Evolutionary conservation across 768 basidiomycete genomes (phyloP).

Genomic region (Brasilioporus rufonigricans): DNA sequence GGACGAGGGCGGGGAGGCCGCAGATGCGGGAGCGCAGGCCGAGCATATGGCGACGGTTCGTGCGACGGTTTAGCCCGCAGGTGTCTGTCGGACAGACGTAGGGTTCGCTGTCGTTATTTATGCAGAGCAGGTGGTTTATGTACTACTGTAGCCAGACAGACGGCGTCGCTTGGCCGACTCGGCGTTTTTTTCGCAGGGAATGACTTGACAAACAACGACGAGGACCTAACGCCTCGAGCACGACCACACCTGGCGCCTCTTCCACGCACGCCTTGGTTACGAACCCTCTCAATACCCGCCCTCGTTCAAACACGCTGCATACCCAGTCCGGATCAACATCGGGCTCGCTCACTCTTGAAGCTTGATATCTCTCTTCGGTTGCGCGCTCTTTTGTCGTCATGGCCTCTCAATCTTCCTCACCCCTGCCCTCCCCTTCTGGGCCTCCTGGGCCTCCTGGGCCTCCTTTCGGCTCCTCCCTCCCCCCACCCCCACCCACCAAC

Average conservation of each 20-base stretch:
- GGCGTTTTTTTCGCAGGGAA: background rate
- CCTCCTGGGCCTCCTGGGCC: background rate
- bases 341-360: background rate
- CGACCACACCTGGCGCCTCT: too few species aligned
- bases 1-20: background rate
- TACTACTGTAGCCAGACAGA: background rate
- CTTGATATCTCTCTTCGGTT: background rate
- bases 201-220: too few species aligned
- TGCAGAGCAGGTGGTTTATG: background rate
- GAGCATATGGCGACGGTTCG: conserved; percentile 27
- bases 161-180: background rate
- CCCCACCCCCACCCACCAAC: background rate
- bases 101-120: background rate
- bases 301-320: conserved; percentile 15
- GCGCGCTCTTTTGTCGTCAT: conserved; percentile 1
- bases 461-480: too few species aligned
- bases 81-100: conserved; percentile 21
- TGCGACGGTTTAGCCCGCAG: conserved; percentile 23
- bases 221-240: too few species aligned
- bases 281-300: background rate
- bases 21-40: conserved; percentile 17
- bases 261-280: conserved; percentile 10
- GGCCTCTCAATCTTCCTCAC: conserved; percentile 5
- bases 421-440: background rate
- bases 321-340: conserved; percentile 12